phyloP scores from a whole-genome alignment of 495 filamentous ascomycete genomes.

The Neurospora intermedia region DNA sequence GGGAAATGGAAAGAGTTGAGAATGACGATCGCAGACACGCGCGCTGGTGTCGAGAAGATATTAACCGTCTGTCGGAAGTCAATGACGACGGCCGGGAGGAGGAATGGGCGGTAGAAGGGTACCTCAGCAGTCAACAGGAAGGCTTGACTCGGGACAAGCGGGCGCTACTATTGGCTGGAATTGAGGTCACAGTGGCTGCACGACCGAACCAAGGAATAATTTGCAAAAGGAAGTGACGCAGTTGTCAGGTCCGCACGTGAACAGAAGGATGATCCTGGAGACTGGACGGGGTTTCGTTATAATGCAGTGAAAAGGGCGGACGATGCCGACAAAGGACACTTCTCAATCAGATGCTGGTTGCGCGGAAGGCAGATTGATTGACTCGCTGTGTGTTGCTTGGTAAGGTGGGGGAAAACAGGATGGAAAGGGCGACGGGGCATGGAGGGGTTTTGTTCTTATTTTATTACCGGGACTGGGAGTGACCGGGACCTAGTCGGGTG shows the following conservation, averaged over 20 bases:
- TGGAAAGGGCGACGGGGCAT: neutral
- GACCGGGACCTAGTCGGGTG: constrained; percentile 6
- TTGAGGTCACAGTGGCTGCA: constrained; percentile 21
- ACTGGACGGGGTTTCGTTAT: neutral
- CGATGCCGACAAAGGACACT: neutral
- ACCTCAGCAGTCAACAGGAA: neutral
- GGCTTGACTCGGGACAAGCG: neutral
- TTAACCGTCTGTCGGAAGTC: constrained; percentile 1
- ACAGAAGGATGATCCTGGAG: neutral
- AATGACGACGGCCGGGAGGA: neutral
- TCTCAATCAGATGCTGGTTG: neutral
- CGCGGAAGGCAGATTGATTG: neutral
- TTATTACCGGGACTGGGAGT: neutral
- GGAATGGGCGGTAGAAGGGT: neutral
- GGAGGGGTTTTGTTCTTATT: constrained; percentile 1
- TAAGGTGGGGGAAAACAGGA: neutral
- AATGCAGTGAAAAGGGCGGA: neutral
- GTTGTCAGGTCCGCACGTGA: neutral
- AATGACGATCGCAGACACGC: neutral
- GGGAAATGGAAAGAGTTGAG: neutral
- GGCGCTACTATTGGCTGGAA: constrained; percentile 1
- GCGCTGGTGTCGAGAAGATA: constrained; percentile 10
- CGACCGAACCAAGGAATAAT: constrained; percentile 15
- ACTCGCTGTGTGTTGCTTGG: neutral
- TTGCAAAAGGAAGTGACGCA: neutral